Evolutionary conservation across 2,329 filamentous ascomycete genomes (phyloP), one percentile per base, ranked within the genome.

Genomic region (Calonectria pauciramosa): DNA sequence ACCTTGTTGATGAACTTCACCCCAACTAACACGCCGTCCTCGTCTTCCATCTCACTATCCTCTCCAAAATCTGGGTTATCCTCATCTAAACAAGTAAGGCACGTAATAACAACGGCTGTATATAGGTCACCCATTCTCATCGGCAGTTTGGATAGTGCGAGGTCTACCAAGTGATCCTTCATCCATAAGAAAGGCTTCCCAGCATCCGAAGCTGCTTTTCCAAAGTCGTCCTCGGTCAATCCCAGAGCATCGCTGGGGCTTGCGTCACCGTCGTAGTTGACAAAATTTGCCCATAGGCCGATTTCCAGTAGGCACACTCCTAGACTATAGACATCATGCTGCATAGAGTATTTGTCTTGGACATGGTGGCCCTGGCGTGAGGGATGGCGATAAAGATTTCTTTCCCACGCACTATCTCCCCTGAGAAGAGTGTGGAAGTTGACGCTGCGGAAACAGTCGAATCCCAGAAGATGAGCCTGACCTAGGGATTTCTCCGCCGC

Each of bases 321-420:
- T 0, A 91, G 84, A 69, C 88, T 90, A 79, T 91, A 91, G 14
- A 91, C 88, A 72, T 91, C 89, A 77, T 91, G 89, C 68, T 89
- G 86, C 86, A 91, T 90, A 2, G 75, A 81, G 74, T 89, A 91
- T 0, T 76, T 70, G 1, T 87, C 83, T 32, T 63, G 38, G 1
- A 84, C 79, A 0, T 84, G 82, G 3, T 76, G 74, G 0, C 89
- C 88, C 76, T 90, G 88, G 0, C 89, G 85, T 0, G 76, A 73
- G 0, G 89, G 88, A 75, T 91, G 89, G 0, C 87, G 85, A 74
- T 91, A 91, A 0, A 91, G 51, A 63, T 90, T 87, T n/a, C 82
- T 80, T 8, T 87, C 74, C 71, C 75, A 73, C 3, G 74, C 78
- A 1, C 69, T 69, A 75, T 90, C 56, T 41, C 20, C 72, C 73